Conservation (phyloP, 306 rosid genomes). For the Fagus crenata region DNA sequence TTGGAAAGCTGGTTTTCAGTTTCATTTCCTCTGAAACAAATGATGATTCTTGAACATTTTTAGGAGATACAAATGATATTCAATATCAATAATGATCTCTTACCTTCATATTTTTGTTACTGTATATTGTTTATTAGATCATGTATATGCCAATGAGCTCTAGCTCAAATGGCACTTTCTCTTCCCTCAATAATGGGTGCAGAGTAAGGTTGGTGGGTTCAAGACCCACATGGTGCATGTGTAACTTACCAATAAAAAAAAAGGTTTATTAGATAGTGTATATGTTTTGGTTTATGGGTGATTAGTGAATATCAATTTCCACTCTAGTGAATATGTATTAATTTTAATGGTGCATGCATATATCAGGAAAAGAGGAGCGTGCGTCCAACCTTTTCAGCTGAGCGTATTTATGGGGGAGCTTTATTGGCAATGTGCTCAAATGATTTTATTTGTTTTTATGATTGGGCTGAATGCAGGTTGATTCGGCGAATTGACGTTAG, state of each 20-base stretch:
- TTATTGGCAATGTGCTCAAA: slow-evolving; percentile 95
- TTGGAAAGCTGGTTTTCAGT: slow-evolving; percentile 13
- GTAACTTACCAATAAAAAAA: too few relatives aligned
- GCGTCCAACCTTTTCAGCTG: slow-evolving; percentile 94
- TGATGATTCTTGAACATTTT: slow-evolving; percentile 24
- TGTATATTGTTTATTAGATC: too few relatives aligned
- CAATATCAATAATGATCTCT: not conserved
- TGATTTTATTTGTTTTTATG: slow-evolving; percentile 97
- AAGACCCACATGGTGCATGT: too few relatives aligned
- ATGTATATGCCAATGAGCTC: too few relatives aligned
- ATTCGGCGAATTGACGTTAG: slow-evolving; percentile 93
- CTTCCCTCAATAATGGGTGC: too few relatives aligned
- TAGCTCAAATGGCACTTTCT: too few relatives aligned
- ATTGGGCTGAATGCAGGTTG: slow-evolving; percentile 97
- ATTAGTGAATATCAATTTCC: slow-evolving; percentile 1
- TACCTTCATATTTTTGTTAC: not conserved
- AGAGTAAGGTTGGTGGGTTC: too few relatives aligned
- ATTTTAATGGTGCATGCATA: slow-evolving; percentile 19
- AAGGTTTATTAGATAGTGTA: not conserved
- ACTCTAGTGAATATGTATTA: slow-evolving; percentile 15
- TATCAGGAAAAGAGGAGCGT: slow-evolving; percentile 92
- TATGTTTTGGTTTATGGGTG: slow-evolving; percentile 13
- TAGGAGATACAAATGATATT: slow-evolving; percentile 6
- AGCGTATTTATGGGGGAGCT: slow-evolving; percentile 85
- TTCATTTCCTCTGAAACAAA: slow-evolving; percentile 15